Conservation (phyloP, 2,329 filamentous ascomycete genomes). For the Geosmithia morbida region DNA sequence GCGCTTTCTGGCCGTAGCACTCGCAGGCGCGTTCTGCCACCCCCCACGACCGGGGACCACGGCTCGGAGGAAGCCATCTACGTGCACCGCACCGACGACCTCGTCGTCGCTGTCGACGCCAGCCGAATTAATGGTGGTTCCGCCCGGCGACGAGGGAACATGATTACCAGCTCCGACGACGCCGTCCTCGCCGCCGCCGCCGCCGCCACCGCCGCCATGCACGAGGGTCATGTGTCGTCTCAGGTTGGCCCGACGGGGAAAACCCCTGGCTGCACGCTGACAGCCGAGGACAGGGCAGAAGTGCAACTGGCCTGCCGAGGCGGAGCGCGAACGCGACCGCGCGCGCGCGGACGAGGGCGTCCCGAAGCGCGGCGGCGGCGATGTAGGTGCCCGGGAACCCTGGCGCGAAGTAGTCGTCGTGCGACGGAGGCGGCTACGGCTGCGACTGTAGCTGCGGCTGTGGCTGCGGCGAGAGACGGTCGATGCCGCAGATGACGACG, state of each 20-base stretch:
- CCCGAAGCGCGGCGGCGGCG: slow-evolving; percentile 4
- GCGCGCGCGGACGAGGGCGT: background rate
- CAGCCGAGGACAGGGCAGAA: slow-evolving; percentile 22
- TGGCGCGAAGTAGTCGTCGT: slow-evolving; percentile 9
- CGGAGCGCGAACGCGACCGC: slow-evolving; percentile 11
- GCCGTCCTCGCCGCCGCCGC: slow-evolving; percentile 6
- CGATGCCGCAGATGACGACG: background rate
- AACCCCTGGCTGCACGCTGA: slow-evolving; percentile 19
- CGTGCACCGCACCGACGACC: slow-evolving; percentile 48
- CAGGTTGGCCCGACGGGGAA: slow-evolving; percentile 19
- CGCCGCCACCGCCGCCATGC: slow-evolving; percentile 12
- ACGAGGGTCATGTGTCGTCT: slow-evolving; percentile 21
- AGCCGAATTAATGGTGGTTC: background rate
- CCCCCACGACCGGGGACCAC: slow-evolving; percentile 29
- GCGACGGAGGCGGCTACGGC: too few relatives aligned
- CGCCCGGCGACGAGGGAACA: background rate
- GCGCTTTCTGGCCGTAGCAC: slow-evolving; percentile 9
- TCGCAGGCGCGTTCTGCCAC: slow-evolving; percentile 23
- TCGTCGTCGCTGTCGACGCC: slow-evolving; percentile 31
- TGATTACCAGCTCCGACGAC: background rate
- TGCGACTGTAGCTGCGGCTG: slow-evolving; percentile 3
- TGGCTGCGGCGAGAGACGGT: slow-evolving; percentile 12
- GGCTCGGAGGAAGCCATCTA: slow-evolving; percentile 51
- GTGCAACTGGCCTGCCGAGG: slow-evolving; percentile 16
- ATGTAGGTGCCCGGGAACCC: slow-evolving; percentile 10